Evolutionary conservation across 2,329 filamentous ascomycete genomes (phyloP), one percentile per base, ranked within the genome.

Genomic region (Thielaviopsis punctulata): DNA sequence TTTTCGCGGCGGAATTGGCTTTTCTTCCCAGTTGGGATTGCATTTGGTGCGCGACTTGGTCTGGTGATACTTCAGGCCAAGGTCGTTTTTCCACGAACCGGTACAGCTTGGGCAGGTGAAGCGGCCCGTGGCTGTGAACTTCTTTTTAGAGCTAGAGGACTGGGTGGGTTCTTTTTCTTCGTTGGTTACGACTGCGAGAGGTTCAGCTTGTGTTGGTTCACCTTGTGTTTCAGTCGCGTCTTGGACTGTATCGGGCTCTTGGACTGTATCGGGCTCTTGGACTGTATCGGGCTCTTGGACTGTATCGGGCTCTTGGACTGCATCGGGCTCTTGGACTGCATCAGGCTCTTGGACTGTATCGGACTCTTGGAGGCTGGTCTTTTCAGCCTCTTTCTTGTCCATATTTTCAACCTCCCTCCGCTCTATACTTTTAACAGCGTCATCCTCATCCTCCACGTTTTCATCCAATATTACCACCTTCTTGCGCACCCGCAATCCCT

Each of bases 1-100:
- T 25, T 55, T 55, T 19, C 50, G 51, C 8, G 54, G 51, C 4
- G 48, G 51, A 3, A 43, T 43, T 9, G 51, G 54, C 48, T 51
- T 55, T 41, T 47, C 54, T n/a, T 53, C 54, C 48, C 51, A 73
- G 52, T 61, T 60, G 2, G 75, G 70, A 57, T 80, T 80, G 59
- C 76, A 80, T 13, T 67, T 21, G 3, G 72, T 72, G 54, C 66
- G 66, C 1, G 76, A 73, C 58, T 77, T 79, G 30, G 70, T 71
- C 13, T 73, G 62, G 56, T 80, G 76, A 58, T 80, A 80, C 49
- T 77, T 75, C 15, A 79, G 64, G 0, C 76, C 76, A 45, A 75
- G 65, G 30, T 73, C 66, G 49, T 79, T 79, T 60, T 77, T 78
- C 75, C 75, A 80, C 10, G 62, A 64, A 2, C 68, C 69, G 9